Evolutionary conservation across 768 basidiomycete species (phyloP), one percentile per base, ranked within the genome.

Genomic region (Lentinula sp.): DNA sequence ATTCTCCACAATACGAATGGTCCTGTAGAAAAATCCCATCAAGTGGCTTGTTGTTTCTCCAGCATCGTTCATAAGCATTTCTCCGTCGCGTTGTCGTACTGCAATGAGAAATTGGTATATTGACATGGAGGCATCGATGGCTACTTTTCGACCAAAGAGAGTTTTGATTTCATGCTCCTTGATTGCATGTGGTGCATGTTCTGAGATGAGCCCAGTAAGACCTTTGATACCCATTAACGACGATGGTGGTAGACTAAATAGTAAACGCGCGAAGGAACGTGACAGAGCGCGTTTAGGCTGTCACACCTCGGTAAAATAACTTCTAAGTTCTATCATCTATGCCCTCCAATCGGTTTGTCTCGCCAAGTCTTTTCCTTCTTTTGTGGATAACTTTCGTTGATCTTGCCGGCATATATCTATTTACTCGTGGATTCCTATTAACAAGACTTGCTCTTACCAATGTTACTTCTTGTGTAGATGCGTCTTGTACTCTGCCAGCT

Each of bases 51-150:
- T 99, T 3, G 94, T 97, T 71, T 99, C 97, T 16, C 97, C 97
- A 0, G 88, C 86, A n/a, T 98, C 96, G 70, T 98, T 98, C 67
- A 90, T 96, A 66, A 99, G 83, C 81, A 95, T 84, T 74, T 98
- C 94, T 18, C 97, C 97, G 71, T 98, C 97, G 71, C 86, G 88
- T 74, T 96, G 95, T 35, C 97, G 83, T 10, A 98, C 97, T 18
- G 97, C 97, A 61, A 99, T 98, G 62, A 99, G 85, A 74, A 99
- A 99, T 71, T 96, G 94, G 80, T 95, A 96, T 56, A 95, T 95
- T 2, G 88, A 91, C 92, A 95, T 94, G 62, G 92, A 95, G 70
- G 97, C 97, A 80, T 99, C 97, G 65, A 99, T 93, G 62, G 96
- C 96, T 65, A 98, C 95, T 78, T 98, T 98, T 67, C 97, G 87